Percentiles rank a stretch among this genome's conserved stretches.
These are phyloP conservation scores for Xylaria venustula DNA, from an alignment of 495 filamentous ascomycete species.

Conservation along the genomic window DNA sequence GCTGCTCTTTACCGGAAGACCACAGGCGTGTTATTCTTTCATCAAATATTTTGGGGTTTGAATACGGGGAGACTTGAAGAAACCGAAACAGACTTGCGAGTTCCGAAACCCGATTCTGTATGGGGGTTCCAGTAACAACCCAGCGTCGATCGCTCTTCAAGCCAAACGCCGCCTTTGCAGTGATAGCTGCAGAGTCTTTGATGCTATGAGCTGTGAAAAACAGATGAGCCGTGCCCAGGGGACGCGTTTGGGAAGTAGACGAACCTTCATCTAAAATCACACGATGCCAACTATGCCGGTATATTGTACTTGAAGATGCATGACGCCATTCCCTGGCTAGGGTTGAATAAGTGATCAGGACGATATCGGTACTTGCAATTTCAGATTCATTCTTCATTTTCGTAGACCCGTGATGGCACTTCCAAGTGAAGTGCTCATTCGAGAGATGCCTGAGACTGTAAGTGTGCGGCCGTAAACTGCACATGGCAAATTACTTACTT, in stretches of 20 bases:
- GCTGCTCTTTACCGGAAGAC: constrained; percentile 31
- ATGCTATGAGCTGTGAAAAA: constrained; percentile 38
- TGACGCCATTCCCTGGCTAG: background rate
- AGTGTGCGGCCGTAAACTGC: too few relatives aligned
- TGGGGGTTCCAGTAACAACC: constrained; percentile 46
- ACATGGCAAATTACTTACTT: too few relatives aligned
- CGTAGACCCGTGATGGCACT: background rate
- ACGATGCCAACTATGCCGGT: constrained; percentile 29
- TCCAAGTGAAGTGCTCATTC: background rate
- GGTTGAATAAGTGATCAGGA: constrained; percentile 4
- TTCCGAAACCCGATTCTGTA: constrained; percentile 43
- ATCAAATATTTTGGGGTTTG: constrained; percentile 30
- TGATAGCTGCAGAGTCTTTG: constrained; percentile 33
- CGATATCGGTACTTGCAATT: background rate
- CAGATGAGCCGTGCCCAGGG: too few relatives aligned
- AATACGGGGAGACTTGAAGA: constrained; percentile 37
- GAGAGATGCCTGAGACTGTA: background rate
- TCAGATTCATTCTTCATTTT: background rate
- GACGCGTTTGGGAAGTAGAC: too few relatives aligned
- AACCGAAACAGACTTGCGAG: constrained; percentile 40
- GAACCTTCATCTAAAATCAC: constrained; percentile 50
- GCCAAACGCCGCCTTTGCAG: constrained; percentile 33
- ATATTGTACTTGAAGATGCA: background rate
- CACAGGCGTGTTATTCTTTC: constrained; percentile 35
- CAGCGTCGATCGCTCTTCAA: constrained; percentile 36